A percentile compares a stretch with the other conserved stretches of the same genome.
These are phyloP conservation scores for Sanghuangporus sanghuang DNA, from an alignment of 1,284 basidiomycete species.

Conservation along the genomic window DNA sequence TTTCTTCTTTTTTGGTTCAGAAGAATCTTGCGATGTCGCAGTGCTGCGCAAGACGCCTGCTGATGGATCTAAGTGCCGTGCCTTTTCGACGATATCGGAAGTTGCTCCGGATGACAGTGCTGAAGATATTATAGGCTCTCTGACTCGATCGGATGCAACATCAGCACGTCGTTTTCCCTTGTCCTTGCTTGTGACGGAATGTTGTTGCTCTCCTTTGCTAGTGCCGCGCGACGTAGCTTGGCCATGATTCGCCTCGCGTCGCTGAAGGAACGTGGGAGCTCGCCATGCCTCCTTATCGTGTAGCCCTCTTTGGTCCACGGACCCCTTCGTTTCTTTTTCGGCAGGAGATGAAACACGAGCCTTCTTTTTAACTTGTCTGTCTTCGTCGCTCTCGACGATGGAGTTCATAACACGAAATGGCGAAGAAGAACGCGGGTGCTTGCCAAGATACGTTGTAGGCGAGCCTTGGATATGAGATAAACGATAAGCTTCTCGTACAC, in stretches of 20 bases:
- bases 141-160: neutral
- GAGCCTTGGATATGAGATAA: conserved; percentile 3
- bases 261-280: conserved; percentile 5
- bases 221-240: neutral
- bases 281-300: conserved; percentile 11
- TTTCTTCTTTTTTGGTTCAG: neutral
- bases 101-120: neutral
- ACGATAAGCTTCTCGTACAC: neutral
- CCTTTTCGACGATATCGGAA: neutral
- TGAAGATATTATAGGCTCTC: neutral
- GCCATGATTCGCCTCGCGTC: neutral
- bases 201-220: neutral
- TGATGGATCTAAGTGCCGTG: neutral
- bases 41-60: neutral
- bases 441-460: conserved; percentile 4
- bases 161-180: neutral
- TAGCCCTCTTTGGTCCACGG: neutral
- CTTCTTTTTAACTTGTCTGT: neutral
- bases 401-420: neutral
- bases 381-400: neutral
- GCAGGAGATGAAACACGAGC: neutral
- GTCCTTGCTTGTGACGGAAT: neutral
- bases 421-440: neutral
- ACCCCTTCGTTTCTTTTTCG: neutral
- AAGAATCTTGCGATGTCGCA: neutral